phyloP scores from a whole-genome alignment of 139 green algal species.

The Chlamydomonas sphaeroides region DNA sequence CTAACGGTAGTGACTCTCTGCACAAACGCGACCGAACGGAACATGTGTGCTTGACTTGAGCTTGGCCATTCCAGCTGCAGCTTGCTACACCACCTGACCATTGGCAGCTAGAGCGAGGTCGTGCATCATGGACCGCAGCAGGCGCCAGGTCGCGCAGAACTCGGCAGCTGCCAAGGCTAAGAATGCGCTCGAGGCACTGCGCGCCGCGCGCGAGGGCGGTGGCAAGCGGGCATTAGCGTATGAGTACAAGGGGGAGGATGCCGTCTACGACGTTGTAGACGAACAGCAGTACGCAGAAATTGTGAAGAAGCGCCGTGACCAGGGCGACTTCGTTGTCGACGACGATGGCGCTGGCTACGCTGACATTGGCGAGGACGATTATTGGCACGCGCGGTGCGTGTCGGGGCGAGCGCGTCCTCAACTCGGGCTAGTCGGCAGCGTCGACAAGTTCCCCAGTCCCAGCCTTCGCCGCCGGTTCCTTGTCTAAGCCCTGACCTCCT shows the following conservation, averaged over 20 bases:
- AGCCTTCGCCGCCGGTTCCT: no score
- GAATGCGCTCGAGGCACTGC: constrained; percentile 49
- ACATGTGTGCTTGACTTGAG: not conserved
- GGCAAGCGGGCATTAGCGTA: constrained; percentile 69
- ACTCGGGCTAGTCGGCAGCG: no score
- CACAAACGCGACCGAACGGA: not conserved
- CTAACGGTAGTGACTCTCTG: not conserved
- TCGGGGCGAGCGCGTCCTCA: no score
- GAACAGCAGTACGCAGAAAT: constrained; percentile 91
- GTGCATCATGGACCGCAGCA: constrained; percentile 37
- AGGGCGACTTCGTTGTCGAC: constrained; percentile 85
- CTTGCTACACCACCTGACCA: not conserved
- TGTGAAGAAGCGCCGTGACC: constrained; percentile 80
- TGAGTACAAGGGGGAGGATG: constrained; percentile 83
- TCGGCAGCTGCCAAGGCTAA: constrained; percentile 4
- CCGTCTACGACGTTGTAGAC: constrained; percentile 91
- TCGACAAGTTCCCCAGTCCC: no score
- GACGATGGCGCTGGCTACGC: constrained; percentile 84
- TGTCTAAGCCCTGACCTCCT: no score
- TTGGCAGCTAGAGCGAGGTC: not conserved
- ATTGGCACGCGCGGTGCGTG: constrained; percentile 50
- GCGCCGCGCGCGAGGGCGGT: constrained; percentile 50
- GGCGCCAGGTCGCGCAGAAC: constrained; percentile 18
- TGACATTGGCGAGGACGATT: constrained; percentile 93
- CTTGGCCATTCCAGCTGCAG: not conserved